Conservation (phyloP, 192 early-diverging fungal genomes). For the Gamsiella multidivaricata region DNA sequence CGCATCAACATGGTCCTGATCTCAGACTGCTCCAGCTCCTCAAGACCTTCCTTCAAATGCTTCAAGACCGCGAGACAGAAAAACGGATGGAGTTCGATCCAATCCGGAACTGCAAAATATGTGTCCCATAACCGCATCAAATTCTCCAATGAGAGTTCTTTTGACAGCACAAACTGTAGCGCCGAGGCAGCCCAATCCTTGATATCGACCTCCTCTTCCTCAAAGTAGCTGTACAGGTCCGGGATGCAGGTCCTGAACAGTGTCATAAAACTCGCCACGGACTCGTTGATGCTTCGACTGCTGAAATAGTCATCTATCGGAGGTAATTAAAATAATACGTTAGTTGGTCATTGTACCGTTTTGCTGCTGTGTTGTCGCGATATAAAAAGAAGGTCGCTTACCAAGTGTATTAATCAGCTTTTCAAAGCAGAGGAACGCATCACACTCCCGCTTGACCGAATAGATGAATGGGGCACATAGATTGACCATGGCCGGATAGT, state of each 20-base stretch:
- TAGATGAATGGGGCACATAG: slow-evolving; percentile 87
- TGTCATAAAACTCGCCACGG: slow-evolving; percentile 88
- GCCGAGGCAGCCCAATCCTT: slow-evolving; percentile 89
- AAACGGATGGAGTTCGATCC: slow-evolving; percentile 84
- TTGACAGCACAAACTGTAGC: slow-evolving; percentile 82
- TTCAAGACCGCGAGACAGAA: slow-evolving; percentile 86
- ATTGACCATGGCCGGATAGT: slow-evolving; percentile 77
- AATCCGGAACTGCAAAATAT: slow-evolving; percentile 83
- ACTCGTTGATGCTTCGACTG: slow-evolving; percentile 73
- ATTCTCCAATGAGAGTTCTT: slow-evolving; percentile 85
- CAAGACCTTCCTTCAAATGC: slow-evolving; percentile 80
- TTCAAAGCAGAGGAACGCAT: slow-evolving; percentile 87
- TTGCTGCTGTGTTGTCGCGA: neutral
- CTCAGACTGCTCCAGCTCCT: slow-evolving; percentile 92
- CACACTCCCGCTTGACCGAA: slow-evolving; percentile 75
- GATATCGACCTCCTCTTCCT: slow-evolving; percentile 92
- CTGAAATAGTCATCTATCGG: slow-evolving; percentile 76
- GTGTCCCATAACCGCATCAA: slow-evolving; percentile 89
- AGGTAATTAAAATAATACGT: slow-evolving; percentile 3
- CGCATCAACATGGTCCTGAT: slow-evolving; percentile 85
- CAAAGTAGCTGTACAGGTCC: slow-evolving; percentile 93
- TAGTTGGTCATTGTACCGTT: neutral
- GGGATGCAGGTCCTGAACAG: slow-evolving; percentile 86
- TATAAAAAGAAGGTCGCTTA: slow-evolving; percentile 43
- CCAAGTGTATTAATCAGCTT: slow-evolving; percentile 76